phyloP scores from a whole-genome alignment of 116 monocot genomes.

The Zostera marina region DNA sequence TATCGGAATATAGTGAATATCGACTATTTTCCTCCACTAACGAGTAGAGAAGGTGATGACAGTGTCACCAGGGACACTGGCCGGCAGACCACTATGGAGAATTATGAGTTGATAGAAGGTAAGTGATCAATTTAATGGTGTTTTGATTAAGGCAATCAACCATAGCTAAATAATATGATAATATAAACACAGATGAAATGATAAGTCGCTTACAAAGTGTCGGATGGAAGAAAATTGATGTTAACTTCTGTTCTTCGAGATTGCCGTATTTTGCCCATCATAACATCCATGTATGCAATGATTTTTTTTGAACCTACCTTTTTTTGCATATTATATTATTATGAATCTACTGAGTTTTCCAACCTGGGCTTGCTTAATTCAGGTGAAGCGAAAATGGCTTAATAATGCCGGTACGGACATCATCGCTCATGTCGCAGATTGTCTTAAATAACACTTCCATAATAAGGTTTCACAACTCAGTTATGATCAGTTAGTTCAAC shows the following conservation, averaged over 20 bases:
- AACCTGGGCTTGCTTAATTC: background rate
- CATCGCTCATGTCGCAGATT: background rate
- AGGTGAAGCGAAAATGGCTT: slow-evolving; percentile 1
- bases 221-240: slow-evolving; percentile 93
- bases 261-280: slow-evolving; percentile 92
- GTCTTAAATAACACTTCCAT: background rate
- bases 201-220: slow-evolving; percentile 66
- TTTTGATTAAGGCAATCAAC: background rate
- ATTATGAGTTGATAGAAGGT: slow-evolving; percentile 68
- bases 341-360: background rate
- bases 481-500: too few species aligned
- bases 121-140: background rate
- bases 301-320: background rate
- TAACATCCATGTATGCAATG: slow-evolving; percentile 56
- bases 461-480: too few species aligned
- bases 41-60: slow-evolving; percentile 34
- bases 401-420: background rate
- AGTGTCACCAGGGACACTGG: slow-evolving; percentile 32
- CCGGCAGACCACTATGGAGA: slow-evolving; percentile 29
- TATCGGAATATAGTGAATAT: slow-evolving; percentile 72
- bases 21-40: slow-evolving; percentile 40
- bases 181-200: slow-evolving; percentile 17
- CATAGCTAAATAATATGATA: background rate
- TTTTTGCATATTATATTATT: background rate
- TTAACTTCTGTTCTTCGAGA: slow-evolving; percentile 61